Base-by-base conservation (phyloP, 352 stramenopile genomes). In the Pythium scleroteichum region DNA sequence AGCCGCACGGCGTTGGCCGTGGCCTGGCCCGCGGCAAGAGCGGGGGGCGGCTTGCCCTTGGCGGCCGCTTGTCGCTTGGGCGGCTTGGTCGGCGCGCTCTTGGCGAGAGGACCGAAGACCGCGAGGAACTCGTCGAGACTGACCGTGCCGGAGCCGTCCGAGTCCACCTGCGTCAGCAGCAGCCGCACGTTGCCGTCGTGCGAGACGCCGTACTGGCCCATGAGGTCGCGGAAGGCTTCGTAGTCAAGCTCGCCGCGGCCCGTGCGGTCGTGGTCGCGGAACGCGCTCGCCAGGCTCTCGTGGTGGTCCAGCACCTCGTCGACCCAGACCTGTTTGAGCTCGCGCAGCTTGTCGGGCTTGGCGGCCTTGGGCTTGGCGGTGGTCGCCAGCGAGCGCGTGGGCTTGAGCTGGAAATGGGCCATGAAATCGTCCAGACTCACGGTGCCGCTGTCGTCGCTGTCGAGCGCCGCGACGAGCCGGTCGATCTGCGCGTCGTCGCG, bases 321-420 rank as follows among this genome's bases (percentile, higher is more conserved):
- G 29, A 88, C 72, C 63, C 78, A 88, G 26, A 71, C 54, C 9
- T 78, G n/a, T 14, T 88, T 81, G 62, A 84, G 72, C 41, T 87
- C 75, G 0, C 71, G 67, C 8, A 88, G 49, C 26, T 14, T 71
- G 66, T n/a, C 47, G 29, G 2, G 71, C 22, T 42, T 56, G 16
- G 33, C n/a, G 59, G 38, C 16, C 23, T 26, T 59, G 14, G 8
- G 26, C 53, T 68, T 64, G 4, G 56, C 52, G 41, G 27, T 33
- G 7, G 38, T 56, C 22, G 55, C 48, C 47, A 26, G 27, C 20
- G 13, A 48, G 27, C 17, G 56, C 7, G 41, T 46, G 17, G 60
- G 53, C 17, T 63, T 59, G 22, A 45, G 63, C 16, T 59, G 45
- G 19, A 87, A 84, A 13, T 82, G 53, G 9, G 48, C 55, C 13